Evolutionary conservation across 345 rosid genomes (phyloP).

Genomic region (Eucalyptus polybractea): DNA sequence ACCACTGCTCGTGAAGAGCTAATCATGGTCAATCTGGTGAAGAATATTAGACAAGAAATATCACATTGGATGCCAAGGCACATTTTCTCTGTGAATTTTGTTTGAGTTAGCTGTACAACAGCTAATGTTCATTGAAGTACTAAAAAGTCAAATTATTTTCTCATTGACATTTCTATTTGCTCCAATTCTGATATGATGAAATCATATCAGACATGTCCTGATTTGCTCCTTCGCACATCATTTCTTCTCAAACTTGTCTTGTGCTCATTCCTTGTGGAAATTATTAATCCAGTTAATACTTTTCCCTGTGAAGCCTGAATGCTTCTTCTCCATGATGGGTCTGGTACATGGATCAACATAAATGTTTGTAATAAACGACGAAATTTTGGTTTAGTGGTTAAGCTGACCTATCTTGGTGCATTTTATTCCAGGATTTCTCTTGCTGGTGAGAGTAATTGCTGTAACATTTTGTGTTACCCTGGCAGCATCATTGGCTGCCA

Average conservation of each 20-base stretch:
- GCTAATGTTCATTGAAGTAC: not conserved
- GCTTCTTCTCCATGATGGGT: not conserved
- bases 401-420: not conserved
- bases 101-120: not conserved
- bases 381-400: not conserved
- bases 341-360: not conserved
- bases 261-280: not conserved
- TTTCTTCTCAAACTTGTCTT: not conserved
- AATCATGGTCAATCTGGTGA: not conserved
- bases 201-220: not conserved
- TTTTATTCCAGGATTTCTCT: conserved; percentile 43
- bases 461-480: conserved; percentile 92
- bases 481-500: conserved; percentile 87
- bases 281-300: not conserved
- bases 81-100: not conserved
- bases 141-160: not conserved
- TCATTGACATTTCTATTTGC: not conserved
- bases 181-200: not conserved
- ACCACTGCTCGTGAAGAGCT: not conserved
- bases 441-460: conserved; percentile 73
- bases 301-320: not conserved
- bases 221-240: not conserved
- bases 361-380: not conserved
- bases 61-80: not conserved
- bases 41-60: not conserved